Evolutionary conservation across 345 rosid species (phyloP).

Genomic region (Arabis alpina): DNA sequence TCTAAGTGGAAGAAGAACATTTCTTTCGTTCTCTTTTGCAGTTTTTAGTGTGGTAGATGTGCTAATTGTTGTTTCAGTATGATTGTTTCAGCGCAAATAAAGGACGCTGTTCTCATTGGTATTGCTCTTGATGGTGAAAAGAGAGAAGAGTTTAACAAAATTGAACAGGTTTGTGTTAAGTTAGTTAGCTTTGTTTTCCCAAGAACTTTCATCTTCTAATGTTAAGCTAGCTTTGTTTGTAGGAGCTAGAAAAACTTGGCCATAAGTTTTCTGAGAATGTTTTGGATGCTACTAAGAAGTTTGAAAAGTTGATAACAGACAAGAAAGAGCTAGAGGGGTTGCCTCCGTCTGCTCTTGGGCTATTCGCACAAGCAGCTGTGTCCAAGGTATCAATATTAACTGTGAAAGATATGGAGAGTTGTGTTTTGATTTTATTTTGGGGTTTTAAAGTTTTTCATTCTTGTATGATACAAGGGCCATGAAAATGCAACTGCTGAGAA

Average conservation of each 20-base stretch:
- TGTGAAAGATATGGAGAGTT: neutral
- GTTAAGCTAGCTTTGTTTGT: conserved; percentile 11
- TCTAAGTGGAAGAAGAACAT: neutral
- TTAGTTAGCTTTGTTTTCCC: neutral
- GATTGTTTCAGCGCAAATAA: conserved; percentile 60
- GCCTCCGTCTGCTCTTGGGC: conserved; percentile 79
- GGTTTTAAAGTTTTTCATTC: neutral
- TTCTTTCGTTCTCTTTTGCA: too few relatives aligned
- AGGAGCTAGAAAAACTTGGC: conserved; percentile 82
- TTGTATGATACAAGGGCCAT: conserved; percentile 60
- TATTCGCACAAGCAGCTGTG: conserved; percentile 87
- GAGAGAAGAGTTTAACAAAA: conserved; percentile 81
- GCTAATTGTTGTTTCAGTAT: conserved; percentile 24
- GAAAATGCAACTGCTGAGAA: conserved; percentile 78
- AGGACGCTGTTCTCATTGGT: conserved; percentile 89
- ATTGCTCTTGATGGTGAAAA: conserved; percentile 83
- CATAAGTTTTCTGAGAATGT: conserved; percentile 87
- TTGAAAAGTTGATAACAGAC: conserved; percentile 80
- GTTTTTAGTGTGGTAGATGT: neutral
- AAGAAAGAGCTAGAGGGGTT: conserved; percentile 84
- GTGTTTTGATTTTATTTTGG: neutral
- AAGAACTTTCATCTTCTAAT: neutral
- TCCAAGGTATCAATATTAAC: conserved; percentile 60
- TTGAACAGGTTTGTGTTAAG: conserved; percentile 66
- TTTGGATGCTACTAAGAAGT: conserved; percentile 89